These are phyloP conservation scores for Simmondsia chinensis DNA, from an alignment of 148 eudicot genomes.

Conservation along the genomic window DNA sequence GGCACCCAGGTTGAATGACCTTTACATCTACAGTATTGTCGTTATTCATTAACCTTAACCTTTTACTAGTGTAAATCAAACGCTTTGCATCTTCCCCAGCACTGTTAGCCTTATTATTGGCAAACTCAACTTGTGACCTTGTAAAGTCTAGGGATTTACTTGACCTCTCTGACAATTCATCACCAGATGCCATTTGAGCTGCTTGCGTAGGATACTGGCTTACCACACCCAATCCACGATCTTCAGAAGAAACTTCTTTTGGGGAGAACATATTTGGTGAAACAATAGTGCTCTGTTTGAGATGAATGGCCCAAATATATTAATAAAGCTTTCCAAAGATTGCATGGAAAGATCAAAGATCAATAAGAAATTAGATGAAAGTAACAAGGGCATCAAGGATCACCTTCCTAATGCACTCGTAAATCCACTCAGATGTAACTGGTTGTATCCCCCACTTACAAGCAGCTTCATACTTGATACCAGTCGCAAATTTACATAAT, in stretches of 20 bases:
- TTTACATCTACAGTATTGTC: conserved; percentile 12
- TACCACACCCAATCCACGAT: conserved; percentile 47
- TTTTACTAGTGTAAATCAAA: conserved; percentile 26
- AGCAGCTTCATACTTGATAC: conserved; percentile 77
- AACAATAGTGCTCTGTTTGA: conserved; percentile 54
- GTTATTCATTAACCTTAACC: conserved; percentile 25
- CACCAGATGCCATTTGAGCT: conserved; percentile 27
- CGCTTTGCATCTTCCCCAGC: conserved; percentile 15
- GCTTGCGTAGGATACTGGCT: conserved; percentile 88
- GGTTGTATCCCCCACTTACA: conserved; percentile 60
- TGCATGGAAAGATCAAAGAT: neutral
- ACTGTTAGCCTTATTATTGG: conserved; percentile 4
- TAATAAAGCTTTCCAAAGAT: neutral
- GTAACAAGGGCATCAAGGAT: neutral
- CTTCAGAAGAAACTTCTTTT: conserved; percentile 53
- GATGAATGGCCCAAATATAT: conserved; percentile 2
- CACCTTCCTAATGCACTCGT: conserved; percentile 79
- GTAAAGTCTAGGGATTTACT: conserved; percentile 33
- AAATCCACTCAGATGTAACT: conserved; percentile 77
- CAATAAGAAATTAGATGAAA: neutral
- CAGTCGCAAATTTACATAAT: conserved; percentile 69
- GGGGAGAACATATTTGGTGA: conserved; percentile 43
- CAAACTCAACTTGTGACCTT: conserved; percentile 20
- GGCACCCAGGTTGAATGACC: too few species aligned
- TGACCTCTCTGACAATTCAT: conserved; percentile 41